Evolutionary conservation across 257 asterid species (phyloP).

Genomic region (Petrea volubilis): DNA sequence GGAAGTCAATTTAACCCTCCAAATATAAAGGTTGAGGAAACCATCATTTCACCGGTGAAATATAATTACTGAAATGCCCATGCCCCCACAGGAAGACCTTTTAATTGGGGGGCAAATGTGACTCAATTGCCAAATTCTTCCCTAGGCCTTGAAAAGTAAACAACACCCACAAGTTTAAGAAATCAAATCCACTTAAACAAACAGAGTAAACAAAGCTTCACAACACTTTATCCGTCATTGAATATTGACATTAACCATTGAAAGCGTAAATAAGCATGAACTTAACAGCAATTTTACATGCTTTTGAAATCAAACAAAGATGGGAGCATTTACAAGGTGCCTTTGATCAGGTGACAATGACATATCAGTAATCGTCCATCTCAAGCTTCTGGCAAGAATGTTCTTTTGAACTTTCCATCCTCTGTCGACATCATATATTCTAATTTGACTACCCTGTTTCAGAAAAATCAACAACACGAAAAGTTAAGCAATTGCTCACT

Average conservation of each 20-base stretch:
- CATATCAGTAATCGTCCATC: constrained; percentile 92
- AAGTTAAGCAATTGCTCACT: neutral
- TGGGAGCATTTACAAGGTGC: constrained; percentile 64
- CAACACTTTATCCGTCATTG: neutral
- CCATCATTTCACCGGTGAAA: too few species aligned
- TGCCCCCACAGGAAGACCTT: too few species aligned
- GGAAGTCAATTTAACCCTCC: too few species aligned
- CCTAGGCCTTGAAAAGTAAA: too few species aligned
- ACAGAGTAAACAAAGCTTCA: too few species aligned
- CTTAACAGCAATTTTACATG: neutral
- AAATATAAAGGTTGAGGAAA: too few species aligned
- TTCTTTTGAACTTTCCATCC: constrained; percentile 90
- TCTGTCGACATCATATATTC: constrained; percentile 76
- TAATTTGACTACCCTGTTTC: constrained; percentile 82
- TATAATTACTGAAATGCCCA: too few species aligned
- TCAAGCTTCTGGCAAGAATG: constrained; percentile 72
- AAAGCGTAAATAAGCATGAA: neutral
- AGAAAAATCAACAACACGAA: neutral
- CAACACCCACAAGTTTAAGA: too few species aligned
- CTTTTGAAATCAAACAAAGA: neutral
- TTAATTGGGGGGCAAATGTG: too few species aligned
- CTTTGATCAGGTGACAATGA: constrained; percentile 76
- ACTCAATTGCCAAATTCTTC: too few species aligned
- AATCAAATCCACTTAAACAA: too few species aligned
- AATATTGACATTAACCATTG: neutral